Conservation (phyloP, 2,329 filamentous ascomycete species). For the Amauroascus verrucosus region DNA sequence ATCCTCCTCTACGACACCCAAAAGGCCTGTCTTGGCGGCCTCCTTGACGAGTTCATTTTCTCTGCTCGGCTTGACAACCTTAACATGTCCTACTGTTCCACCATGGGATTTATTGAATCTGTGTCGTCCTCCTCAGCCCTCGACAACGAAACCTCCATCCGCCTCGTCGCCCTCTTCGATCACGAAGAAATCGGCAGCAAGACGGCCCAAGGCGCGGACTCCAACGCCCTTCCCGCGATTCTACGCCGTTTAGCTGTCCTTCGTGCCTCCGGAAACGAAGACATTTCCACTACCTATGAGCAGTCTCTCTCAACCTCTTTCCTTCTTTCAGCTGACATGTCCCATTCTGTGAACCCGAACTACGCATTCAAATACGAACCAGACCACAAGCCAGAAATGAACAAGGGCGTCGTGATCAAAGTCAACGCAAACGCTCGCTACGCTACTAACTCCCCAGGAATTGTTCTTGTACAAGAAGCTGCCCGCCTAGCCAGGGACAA, state of each 20-base stretch:
- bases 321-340: slow-evolving; percentile 94
- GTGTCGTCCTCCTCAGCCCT: slow-evolving; percentile 54
- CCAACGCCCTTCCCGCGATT: slow-evolving; percentile 78
- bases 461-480: slow-evolving; percentile 81
- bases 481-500: slow-evolving; percentile 43
- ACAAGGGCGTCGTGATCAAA: slow-evolving; percentile 93
- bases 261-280: slow-evolving; percentile 47
- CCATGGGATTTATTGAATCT: slow-evolving; percentile 75
- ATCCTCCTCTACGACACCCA: slow-evolving; percentile 96
- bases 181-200: slow-evolving; percentile 94
- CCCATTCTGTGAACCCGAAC: slow-evolving; percentile 91
- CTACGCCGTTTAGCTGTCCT: slow-evolving; percentile 77
- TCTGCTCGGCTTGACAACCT: slow-evolving; percentile 93
- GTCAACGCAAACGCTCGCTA: slow-evolving; percentile 97
- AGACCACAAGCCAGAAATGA: slow-evolving; percentile 87
- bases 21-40: slow-evolving; percentile 73
- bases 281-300: slow-evolving; percentile 73
- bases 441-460: slow-evolving; percentile 90
- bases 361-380: slow-evolving; percentile 85
- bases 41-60: slow-evolving; percentile 91
- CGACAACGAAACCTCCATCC: slow-evolving; percentile 68
- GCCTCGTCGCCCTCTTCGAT: slow-evolving; percentile 89
- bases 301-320: slow-evolving; percentile 86
- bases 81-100: slow-evolving; percentile 89
- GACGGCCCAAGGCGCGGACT: slow-evolving; percentile 87